Evolutionary conservation across 1,284 basidiomycete species (phyloP).

Genomic region (Moesziomyces parantarcticus): DNA sequence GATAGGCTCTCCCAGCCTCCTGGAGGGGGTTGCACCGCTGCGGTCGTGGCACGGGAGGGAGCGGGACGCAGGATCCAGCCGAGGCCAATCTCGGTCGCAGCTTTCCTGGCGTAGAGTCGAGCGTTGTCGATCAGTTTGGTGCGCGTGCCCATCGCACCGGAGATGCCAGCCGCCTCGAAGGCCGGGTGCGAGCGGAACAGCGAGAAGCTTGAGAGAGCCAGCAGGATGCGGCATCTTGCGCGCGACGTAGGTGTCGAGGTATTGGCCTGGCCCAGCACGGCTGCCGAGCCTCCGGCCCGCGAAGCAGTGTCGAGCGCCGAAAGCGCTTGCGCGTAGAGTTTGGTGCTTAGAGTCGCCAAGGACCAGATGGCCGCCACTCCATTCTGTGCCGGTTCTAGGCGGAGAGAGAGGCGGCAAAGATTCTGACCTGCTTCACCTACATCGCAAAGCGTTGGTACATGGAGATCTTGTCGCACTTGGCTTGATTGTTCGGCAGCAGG

Average conservation of each 20-base stretch:
- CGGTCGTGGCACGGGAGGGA: slow-evolving; percentile 7
- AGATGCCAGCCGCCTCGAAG: slow-evolving; percentile 33
- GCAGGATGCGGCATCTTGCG: slow-evolving; percentile 37
- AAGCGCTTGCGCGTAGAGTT: slow-evolving; percentile 39
- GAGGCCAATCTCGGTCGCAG: slow-evolving; percentile 50
- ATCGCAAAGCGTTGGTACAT: slow-evolving; percentile 42
- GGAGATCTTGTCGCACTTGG: slow-evolving; percentile 1
- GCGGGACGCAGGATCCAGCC: slow-evolving; percentile 36
- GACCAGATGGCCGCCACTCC: slow-evolving; percentile 35
- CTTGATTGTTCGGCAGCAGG: slow-evolving; percentile 2
- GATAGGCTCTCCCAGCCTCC: slow-evolving; percentile 51
- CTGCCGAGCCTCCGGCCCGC: slow-evolving; percentile 21
- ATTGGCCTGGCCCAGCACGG: slow-evolving; percentile 47
- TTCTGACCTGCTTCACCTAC: slow-evolving; percentile 37
- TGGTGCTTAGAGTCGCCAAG: slow-evolving; percentile 31
- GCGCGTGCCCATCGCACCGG: slow-evolving; percentile 34
- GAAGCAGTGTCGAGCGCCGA: slow-evolving; percentile 43
- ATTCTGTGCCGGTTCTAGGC: slow-evolving; percentile 8
- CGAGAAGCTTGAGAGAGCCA: slow-evolving; percentile 33
- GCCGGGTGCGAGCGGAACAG: slow-evolving; percentile 37
- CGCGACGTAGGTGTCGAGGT: slow-evolving; percentile 50
- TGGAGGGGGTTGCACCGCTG: slow-evolving; percentile 15
- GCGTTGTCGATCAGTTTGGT: slow-evolving; percentile 49
- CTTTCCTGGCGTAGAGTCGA: slow-evolving; percentile 51
- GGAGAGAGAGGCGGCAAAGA: slow-evolving; percentile 28